phyloP scores from a whole-genome alignment of 2,329 filamentous ascomycete species.

The Chaetomium globosum region DNA sequence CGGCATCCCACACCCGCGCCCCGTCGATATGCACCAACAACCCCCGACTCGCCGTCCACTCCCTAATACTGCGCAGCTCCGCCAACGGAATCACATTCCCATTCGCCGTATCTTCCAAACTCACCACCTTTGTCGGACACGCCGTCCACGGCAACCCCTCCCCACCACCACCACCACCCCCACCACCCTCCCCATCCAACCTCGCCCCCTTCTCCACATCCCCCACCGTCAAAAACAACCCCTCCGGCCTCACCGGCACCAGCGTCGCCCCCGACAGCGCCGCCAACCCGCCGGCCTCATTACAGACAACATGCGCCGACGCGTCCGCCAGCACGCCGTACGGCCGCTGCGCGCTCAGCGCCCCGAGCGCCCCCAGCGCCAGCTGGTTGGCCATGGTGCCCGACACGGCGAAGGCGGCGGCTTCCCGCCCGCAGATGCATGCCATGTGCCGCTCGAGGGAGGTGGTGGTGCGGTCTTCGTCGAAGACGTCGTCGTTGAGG shows the following conservation, averaged over 20 bases:
- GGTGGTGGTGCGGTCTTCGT: not conserved
- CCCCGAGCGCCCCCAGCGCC: not conserved
- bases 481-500: not conserved
- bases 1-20: conserved; percentile 1
- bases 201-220: not conserved
- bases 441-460: not conserved
- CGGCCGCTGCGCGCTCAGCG: not conserved
- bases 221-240: not conserved
- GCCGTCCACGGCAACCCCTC: not conserved
- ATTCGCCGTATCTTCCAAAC: not conserved
- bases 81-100: not conserved
- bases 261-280: not conserved
- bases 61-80: not conserved
- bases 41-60: not conserved
- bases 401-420: not conserved
- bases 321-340: not conserved
- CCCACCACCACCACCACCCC: not conserved
- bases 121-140: not conserved
- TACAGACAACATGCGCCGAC: not conserved
- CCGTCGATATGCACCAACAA: not conserved
- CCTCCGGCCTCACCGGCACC: not conserved
- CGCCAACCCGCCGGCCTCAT: not conserved
- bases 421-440: not conserved
- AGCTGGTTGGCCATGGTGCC: conserved; percentile 5
- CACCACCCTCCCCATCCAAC: not conserved